phyloP scores from a whole-genome alignment of 1,284 basidiomycete genomes.

The Leucoagaricus sp. region DNA sequence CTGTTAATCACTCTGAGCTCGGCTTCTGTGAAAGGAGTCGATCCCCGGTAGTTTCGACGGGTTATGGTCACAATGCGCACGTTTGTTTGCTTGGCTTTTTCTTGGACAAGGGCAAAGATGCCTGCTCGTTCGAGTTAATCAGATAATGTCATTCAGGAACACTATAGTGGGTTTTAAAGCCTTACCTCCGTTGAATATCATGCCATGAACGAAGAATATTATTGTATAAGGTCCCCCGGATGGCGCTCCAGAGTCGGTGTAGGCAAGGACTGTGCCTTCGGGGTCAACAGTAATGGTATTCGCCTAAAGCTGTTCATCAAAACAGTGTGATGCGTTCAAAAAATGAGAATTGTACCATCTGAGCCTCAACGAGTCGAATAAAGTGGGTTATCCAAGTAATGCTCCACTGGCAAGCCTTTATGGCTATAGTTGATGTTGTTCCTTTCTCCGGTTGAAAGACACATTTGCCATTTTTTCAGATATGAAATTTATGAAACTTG shows the following conservation, averaged over 20 bases:
- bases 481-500: too few species aligned
- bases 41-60: constrained; percentile 17
- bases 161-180: not conserved
- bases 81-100: constrained; percentile 32
- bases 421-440: too few species aligned
- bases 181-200: constrained; percentile 6
- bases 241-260: constrained; percentile 5
- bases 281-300: not conserved
- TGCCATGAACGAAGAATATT: constrained; percentile 10
- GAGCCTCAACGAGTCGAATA: too few species aligned
- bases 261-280: constrained; percentile 5
- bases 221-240: constrained; percentile 6
- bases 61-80: constrained; percentile 16
- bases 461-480: too few species aligned
- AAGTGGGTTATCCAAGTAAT: too few species aligned
- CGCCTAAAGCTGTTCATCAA: not conserved
- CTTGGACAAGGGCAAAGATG: constrained; percentile 41
- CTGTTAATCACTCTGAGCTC: constrained; percentile 19
- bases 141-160: not conserved
- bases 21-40: constrained; percentile 17
- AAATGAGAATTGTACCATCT: too few species aligned
- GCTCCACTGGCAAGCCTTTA: too few species aligned
- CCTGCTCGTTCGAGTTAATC: constrained; percentile 24
- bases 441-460: too few species aligned
- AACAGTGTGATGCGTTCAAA: too few species aligned